Evolutionary conservation across 768 basidiomycete genomes (phyloP).

Genomic region (Termitomyces bulborhizus): DNA sequence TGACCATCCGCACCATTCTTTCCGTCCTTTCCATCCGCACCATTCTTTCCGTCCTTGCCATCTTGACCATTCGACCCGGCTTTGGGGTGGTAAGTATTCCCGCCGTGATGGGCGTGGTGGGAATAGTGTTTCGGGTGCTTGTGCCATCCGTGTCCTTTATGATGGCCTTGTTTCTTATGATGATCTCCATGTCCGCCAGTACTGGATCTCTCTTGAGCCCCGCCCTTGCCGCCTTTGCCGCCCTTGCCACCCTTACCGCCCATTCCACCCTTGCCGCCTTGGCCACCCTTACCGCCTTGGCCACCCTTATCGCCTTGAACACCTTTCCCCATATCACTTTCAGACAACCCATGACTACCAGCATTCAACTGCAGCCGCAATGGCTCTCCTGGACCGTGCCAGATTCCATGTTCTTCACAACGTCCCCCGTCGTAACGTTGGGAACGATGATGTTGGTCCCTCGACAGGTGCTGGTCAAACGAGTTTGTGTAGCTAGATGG

Average conservation of each 20-base stretch:
- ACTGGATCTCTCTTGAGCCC: not conserved
- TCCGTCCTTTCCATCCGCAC: not conserved
- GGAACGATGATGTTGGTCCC: not conserved
- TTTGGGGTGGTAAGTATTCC: not conserved
- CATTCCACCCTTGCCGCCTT: not conserved
- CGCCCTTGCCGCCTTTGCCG: not conserved
- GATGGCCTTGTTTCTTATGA: constrained; percentile 1
- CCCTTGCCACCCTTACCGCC: not conserved
- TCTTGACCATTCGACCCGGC: not conserved
- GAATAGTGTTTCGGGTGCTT: not conserved
- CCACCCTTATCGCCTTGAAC: not conserved
- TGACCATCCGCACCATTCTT: not conserved
- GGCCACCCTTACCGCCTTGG: not conserved
- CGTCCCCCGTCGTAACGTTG: not conserved
- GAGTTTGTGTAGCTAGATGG: not conserved
- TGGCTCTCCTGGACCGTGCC: not conserved
- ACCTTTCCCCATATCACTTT: not conserved
- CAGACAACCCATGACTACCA: not conserved
- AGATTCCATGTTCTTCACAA: not conserved
- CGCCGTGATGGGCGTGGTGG: not conserved
- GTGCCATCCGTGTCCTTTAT: not conserved
- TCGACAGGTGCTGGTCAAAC: not conserved
- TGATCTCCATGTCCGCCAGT: not conserved
- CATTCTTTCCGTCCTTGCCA: not conserved
- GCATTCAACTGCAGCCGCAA: not conserved